phyloP scores from a whole-genome alignment of 257 asterid species.

The Fraxinus quadrangulata region DNA sequence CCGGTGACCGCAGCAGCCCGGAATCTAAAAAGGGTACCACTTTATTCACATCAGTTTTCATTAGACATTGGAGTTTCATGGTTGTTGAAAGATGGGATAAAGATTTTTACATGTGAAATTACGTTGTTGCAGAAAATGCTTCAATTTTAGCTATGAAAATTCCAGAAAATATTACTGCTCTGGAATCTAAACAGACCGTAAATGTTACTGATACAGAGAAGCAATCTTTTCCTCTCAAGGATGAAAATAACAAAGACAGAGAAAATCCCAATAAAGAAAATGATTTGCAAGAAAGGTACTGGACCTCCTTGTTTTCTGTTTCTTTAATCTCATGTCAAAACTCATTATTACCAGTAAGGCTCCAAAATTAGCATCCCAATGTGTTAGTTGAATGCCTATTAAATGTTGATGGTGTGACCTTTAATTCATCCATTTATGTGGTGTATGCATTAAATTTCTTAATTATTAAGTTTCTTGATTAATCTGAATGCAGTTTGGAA shows the following conservation, averaged over 20 bases:
- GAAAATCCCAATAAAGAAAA: conserved; percentile 37
- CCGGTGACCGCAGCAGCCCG: conserved; percentile 39
- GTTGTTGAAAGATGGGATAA: background rate
- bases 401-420: background rate
- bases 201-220: conserved; percentile 34
- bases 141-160: conserved; percentile 21
- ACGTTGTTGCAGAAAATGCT: conserved; percentile 44
- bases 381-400: background rate
- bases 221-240: conserved; percentile 25
- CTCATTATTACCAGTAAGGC: background rate
- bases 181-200: conserved; percentile 2
- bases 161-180: conserved; percentile 21
- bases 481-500: conserved; percentile 45
- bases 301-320: background rate
- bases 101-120: conserved; percentile 4
- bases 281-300: conserved; percentile 55
- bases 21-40: conserved; percentile 45
- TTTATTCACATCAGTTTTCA: background rate
- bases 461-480: background rate
- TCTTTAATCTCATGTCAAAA: background rate
- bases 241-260: conserved; percentile 36
- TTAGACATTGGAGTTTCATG: background rate
- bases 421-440: conserved; percentile 18
- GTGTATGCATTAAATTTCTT: background rate
- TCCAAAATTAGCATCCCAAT: background rate